phyloP scores from a whole-genome alignment of 2,329 filamentous ascomycete genomes.

The Monilinia fructigena region DNA sequence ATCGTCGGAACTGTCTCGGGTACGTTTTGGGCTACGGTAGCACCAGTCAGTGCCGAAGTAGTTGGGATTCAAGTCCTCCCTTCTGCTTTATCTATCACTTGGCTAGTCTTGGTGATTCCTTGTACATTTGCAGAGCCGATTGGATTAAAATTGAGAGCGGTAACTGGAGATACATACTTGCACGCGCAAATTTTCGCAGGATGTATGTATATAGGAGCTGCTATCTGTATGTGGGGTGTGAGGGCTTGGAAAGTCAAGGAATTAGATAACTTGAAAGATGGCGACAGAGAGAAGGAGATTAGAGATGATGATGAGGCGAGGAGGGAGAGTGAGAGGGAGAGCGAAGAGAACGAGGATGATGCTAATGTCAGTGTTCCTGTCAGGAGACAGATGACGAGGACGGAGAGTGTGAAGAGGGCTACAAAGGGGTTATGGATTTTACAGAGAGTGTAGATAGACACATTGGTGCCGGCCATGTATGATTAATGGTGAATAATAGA shows the following conservation, averaged over 20 bases:
- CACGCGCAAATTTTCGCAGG: constrained; percentile 60
- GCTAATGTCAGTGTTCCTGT: neutral
- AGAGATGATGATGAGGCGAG: constrained; percentile 29
- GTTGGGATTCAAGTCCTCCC: constrained; percentile 69
- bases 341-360: neutral
- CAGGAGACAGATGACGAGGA: constrained; percentile 14
- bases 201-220: constrained; percentile 60
- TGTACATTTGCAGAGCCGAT: constrained; percentile 65
- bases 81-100: constrained; percentile 67
- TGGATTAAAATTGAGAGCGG: constrained; percentile 51
- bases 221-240: constrained; percentile 53
- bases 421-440: constrained; percentile 21
- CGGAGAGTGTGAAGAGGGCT: constrained; percentile 22
- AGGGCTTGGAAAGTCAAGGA: constrained; percentile 61
- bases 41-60: constrained; percentile 60
- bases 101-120: constrained; percentile 69
- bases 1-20: constrained; percentile 66
- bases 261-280: constrained; percentile 42
- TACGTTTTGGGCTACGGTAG: constrained; percentile 42
- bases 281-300: constrained; percentile 28
- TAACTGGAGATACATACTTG: constrained; percentile 51
- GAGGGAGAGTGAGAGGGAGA: constrained; percentile 13
- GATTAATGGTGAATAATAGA: too few species aligned
- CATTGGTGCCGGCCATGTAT: neutral
- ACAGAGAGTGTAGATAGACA: constrained; percentile 11